Base-by-base conservation (phyloP, 345 rosid genomes). In the Sisymbrium irio region DNA sequence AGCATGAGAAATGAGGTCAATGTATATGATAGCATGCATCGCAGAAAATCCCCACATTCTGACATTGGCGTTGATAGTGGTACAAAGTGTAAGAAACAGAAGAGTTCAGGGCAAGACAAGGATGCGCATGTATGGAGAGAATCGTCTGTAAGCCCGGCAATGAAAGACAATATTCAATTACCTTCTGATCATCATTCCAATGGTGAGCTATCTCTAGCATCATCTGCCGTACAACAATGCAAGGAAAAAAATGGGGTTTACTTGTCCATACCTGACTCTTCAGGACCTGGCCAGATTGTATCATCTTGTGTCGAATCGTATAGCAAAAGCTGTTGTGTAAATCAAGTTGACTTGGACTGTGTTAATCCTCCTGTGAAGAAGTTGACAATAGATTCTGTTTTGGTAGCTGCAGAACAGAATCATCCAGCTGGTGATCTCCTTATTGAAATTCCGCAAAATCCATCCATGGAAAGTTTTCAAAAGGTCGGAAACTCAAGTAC, bases 1-100 rank as follows among this genome's bases (percentile, higher is more conserved):
- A 84, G 85, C 76, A 75, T 88, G 81, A 83, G 77, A 67, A 72
- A 70, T 19, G 86, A 85, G 82, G 83, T 89, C 71, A 73, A 76
- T 74, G 78, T 83, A 20, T 72, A 56, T 75, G 86, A 83, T 53
- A 84, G 76, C 77, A 70, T 71, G 62, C 54, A 65, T 46, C 72
- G 62, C 54, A 75, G 77, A 51, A 88, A 81, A 77, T 66, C 83
- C 37, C 65, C 75, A 67, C 73, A 77, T 67, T 75, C 82, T 74
- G 83, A 71, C 18, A 75, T 65, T 66, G 86, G 77, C 70, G 66
- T 75, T 75, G 83, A 80, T 46, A 60, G 51, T 68, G 73, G 69
- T 59, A 81, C 83, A 62, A 83, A 85, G 65, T 64, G 84, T 83
- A 74, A 80, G 72, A 78, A 77, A 61, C 87, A 74, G 60, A 77